A percentile compares a stretch with the other conserved stretches of the same genome.
Conservation (phyloP, 768 basidiomycete genomes). For the Dentipellis sp. region DNA sequence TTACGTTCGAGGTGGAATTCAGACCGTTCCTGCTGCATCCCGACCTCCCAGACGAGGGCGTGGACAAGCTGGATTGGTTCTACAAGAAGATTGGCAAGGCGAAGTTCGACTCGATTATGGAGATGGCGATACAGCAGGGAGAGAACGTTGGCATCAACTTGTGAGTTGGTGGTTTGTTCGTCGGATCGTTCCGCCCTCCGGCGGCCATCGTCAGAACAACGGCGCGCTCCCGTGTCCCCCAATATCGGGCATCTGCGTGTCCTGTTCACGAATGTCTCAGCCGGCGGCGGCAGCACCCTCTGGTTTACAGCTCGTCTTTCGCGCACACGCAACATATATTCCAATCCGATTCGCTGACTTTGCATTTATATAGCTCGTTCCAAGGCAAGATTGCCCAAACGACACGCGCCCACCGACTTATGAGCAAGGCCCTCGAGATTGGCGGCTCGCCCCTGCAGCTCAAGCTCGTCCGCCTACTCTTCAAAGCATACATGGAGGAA, state of each 20-base stretch:
- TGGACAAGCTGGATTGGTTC: slow-evolving; percentile 21
- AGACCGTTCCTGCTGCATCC: slow-evolving; percentile 38
- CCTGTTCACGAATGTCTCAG: background rate
- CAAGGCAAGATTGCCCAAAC: slow-evolving; percentile 56
- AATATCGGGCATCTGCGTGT: background rate
- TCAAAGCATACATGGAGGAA: slow-evolving; percentile 59
- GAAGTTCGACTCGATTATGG: slow-evolving; percentile 22
- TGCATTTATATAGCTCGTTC: slow-evolving; percentile 34
- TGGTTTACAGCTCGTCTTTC: background rate
- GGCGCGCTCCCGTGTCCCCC: background rate
- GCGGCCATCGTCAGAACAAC: background rate
- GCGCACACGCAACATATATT: too few relatives aligned
- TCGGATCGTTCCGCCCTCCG: background rate
- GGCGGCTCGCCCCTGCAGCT: slow-evolving; percentile 56
- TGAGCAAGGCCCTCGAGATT: slow-evolving; percentile 54
- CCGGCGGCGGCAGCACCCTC: background rate
- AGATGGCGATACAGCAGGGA: slow-evolving; percentile 25
- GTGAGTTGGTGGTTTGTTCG: slow-evolving; percentile 23
- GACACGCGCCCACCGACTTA: slow-evolving; percentile 61
- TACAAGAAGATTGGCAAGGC: slow-evolving; percentile 31
- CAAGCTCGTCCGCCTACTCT: slow-evolving; percentile 45
- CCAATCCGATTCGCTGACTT: too few relatives aligned
- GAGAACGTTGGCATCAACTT: slow-evolving; percentile 32
- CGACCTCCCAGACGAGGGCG: slow-evolving; percentile 21
- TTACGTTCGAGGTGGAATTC: slow-evolving; percentile 33